Base-by-base conservation (phyloP, 2,329 filamentous ascomycete species). In the Aspergillus fischeri region DNA sequence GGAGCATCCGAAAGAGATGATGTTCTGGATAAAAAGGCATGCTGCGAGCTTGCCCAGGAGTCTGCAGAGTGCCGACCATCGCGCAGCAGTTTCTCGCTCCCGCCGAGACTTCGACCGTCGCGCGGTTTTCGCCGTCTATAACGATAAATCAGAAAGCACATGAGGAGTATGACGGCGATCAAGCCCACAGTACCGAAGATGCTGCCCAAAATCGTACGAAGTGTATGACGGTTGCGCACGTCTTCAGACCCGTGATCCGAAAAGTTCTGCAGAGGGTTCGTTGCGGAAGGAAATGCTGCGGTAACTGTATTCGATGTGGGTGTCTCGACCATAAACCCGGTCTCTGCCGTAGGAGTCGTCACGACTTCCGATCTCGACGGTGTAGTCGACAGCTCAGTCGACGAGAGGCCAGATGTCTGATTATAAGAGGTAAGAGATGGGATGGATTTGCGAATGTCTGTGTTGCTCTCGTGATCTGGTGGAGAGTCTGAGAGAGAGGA, bases 141-240 rank as follows among this genome's bases (percentile, higher is more conserved):
- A 29, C 67, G 68, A 52, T 62, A 54, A 10, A 65, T 51, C 20
- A 70, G 44, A 21, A 65, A 59, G 32, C 63, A 65, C 52, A 65
- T 61, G 6, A 72, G 50, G 9, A 70, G 42, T 4, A 60, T 54
- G 20, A 72, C 57, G 3, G 64, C 55, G 21, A 68, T 53, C 29
- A 70, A 61, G 4, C 59, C 65, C 10, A 67, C 44, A 20, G 59
- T 67, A 9, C 70, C 71, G 17, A 74, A 41, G 6, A 66, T 55
- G 42, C 67, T 65, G 1, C 70, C 72, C 35, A 73, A 61, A 29
- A 73, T 64, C 6, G 58, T 55, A n/a, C 63, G 61, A 20, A 66
- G 56, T 3, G 61, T 49, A 8, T 44, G 38, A 35, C 45, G 27
- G 28, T 38, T n/a, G 41, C 29, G 38, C n/a, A 41, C 24, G 42